Evolutionary conservation across 2,329 filamentous ascomycete species (phyloP), one percentile per base, ranked within the genome.

Genomic region (Aureobasidium musti): DNA sequence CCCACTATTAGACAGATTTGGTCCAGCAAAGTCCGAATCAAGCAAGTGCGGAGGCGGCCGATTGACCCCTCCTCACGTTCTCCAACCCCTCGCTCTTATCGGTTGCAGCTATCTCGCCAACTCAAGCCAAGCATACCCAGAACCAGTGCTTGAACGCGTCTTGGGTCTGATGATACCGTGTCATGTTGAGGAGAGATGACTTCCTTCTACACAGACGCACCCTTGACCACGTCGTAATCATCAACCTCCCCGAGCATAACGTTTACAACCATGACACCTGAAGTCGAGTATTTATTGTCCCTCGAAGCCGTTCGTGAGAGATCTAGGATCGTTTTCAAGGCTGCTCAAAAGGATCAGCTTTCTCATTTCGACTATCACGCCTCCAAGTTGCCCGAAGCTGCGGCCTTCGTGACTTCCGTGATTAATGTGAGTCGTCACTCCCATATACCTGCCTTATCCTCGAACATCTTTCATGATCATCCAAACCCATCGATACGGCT

Each of bases 361-460:
- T 86, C 85, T 71, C 92, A 97, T 77, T 97, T 97, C 73, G 89
- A 91, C 70, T 92, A 97, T 54, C 92, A 97, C 77, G 87, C 93
- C 83, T 79, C 78, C 79, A 96, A 94, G 78, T 93, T 97, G 76
- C 79, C 83, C 53, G 90, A 93, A 70, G 93, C 94, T 0, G 91
- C 93, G 13, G 85, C 85, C 47, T 97, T 96, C 76, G 90, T 97
- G 11, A 88, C 93, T 19, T 89, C 90, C 45, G 93, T 97, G 70
- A 96, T 97, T 81, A 97, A 96, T 89, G 92, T 93, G 80, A 71
- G 83, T 74, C 8, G n/a, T 45, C 11, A 10, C 49, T 33, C 4
- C 21, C n/a, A n/a, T n/a, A n/a, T n/a, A n/a, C n/a, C n/a, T n/a
- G n/a, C n/a, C n/a, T n/a, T n/a, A n/a, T n/a, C n/a, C n/a, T n/a